Percentiles rank a stretch among this genome's conserved stretches.
phyloP scores from a whole-genome alignment of 257 asterid genomes.

The Osmanthus fragrans region DNA sequence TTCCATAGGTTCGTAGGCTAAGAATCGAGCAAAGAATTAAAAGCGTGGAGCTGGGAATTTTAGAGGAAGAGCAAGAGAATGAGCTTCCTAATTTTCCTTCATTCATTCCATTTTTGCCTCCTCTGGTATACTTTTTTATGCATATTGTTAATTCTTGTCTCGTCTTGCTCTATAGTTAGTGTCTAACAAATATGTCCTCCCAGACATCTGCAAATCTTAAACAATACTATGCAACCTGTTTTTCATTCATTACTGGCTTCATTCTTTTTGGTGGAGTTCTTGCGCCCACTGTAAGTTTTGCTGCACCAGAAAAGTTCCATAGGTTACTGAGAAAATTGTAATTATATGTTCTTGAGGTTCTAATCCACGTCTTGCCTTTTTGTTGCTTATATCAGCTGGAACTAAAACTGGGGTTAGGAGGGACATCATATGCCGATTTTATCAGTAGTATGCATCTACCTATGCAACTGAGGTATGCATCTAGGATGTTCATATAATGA shows the following conservation, averaged over 20 bases:
- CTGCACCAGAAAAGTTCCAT: not conserved
- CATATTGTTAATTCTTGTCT: not conserved
- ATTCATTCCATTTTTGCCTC: constrained; percentile 95
- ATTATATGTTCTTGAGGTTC: not conserved
- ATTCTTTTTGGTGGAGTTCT: constrained; percentile 94
- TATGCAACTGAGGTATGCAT: constrained; percentile 81
- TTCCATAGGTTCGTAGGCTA: constrained; percentile 84
- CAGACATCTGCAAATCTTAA: constrained; percentile 83
- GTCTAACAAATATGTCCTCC: constrained; percentile 24
- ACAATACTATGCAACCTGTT: constrained; percentile 77
- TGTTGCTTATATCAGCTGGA: constrained; percentile 58
- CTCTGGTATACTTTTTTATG: constrained; percentile 49
- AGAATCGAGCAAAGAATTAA: constrained; percentile 85
- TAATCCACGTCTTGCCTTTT: constrained; percentile 21
- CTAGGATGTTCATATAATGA: not conserved
- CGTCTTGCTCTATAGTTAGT: not conserved
- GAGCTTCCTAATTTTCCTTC: constrained; percentile 94
- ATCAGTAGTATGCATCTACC: constrained; percentile 81
- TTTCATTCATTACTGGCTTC: constrained; percentile 84
- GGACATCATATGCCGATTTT: constrained; percentile 93
- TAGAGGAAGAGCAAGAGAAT: constrained; percentile 60
- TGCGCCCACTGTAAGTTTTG: constrained; percentile 80
- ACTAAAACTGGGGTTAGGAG: constrained; percentile 89
- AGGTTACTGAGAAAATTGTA: not conserved
- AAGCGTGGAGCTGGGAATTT: constrained; percentile 72